Conservation (phyloP, 2,329 filamentous ascomycete genomes). For the Aureobasidium sp. region DNA sequence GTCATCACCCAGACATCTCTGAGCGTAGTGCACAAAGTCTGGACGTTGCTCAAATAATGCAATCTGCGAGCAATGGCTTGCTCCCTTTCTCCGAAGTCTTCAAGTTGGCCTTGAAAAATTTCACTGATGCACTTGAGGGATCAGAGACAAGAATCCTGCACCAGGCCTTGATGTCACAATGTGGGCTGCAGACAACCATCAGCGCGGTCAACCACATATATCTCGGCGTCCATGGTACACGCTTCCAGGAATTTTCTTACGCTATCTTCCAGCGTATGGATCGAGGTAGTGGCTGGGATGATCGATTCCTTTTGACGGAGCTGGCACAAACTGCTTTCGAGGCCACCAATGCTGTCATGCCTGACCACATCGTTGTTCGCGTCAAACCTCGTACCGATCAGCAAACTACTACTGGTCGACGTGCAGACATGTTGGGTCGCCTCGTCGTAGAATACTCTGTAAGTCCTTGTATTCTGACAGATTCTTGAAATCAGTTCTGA, state of each 20-base stretch:
- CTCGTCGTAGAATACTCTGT: constrained; percentile 63
- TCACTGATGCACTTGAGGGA: constrained; percentile 68
- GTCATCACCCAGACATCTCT: constrained; percentile 28
- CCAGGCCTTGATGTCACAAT: constrained; percentile 58
- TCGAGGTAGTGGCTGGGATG: constrained; percentile 57
- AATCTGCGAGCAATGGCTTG: constrained; percentile 13
- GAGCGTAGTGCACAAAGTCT: background rate
- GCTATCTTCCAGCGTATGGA: constrained; percentile 71
- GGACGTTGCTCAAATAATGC: background rate
- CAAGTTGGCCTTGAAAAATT: constrained; percentile 58
- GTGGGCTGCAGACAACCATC: constrained; percentile 57
- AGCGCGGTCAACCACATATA: constrained; percentile 64
- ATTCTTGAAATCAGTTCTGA: constrained; percentile 5
- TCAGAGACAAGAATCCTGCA: constrained; percentile 60
- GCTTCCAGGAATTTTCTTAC: constrained; percentile 56
- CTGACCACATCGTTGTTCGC: constrained; percentile 52
- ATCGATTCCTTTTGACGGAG: constrained; percentile 73
- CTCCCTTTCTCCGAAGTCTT: constrained; percentile 68
- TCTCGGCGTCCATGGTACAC: constrained; percentile 64
- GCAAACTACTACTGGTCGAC: background rate
- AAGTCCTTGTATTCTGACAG: constrained; percentile 32
- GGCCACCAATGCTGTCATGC: constrained; percentile 43
- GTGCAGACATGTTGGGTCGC: constrained; percentile 40
- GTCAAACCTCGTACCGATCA: background rate
- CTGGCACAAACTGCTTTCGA: constrained; percentile 65